Evolutionary conservation across 257 asterid genomes (phyloP).

Genomic region (Lavandula angustifolia): DNA sequence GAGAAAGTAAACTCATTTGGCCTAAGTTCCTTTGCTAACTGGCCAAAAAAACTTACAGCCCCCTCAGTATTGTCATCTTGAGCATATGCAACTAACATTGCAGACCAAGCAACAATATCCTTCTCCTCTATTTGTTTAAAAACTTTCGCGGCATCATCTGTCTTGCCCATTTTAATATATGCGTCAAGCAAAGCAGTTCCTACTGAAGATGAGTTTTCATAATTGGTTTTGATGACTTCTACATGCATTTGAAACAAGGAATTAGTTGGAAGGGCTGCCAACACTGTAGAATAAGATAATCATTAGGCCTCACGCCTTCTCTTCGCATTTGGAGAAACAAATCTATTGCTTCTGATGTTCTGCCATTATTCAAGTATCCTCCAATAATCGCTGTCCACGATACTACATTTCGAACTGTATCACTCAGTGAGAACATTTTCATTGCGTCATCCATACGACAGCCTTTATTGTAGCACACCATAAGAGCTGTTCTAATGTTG

Average conservation of each 20-base stretch:
- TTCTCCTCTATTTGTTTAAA: constrained; percentile 63
- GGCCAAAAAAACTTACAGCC: constrained; percentile 57
- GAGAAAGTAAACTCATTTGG: constrained; percentile 90
- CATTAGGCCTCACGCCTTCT: constrained; percentile 60
- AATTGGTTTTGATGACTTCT: constrained; percentile 68
- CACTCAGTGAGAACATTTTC: constrained; percentile 52
- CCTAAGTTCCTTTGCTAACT: constrained; percentile 47
- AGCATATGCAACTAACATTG: constrained; percentile 84
- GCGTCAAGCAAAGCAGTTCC: constrained; percentile 87
- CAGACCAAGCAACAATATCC: constrained; percentile 95
- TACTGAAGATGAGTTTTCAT: constrained; percentile 57
- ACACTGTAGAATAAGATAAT: constrained; percentile 78
- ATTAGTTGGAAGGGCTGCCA: constrained; percentile 56
- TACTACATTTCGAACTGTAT: constrained; percentile 58
- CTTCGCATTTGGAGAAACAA: constrained; percentile 72
- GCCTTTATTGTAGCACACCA: constrained; percentile 74
- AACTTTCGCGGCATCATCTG: constrained; percentile 58
- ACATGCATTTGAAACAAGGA: constrained; percentile 72
- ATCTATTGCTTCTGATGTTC: constrained; percentile 50
- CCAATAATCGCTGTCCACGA: constrained; percentile 92
- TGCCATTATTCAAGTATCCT: constrained; percentile 68
- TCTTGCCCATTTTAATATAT: constrained; percentile 61
- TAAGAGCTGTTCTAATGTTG: constrained; percentile 62
- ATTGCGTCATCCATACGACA: constrained; percentile 70
- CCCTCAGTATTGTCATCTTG: constrained; percentile 63